Evolutionary conservation across 129 eudicot species (phyloP), one percentile per base, ranked within the genome.

Genomic region (Centella asiatica): DNA sequence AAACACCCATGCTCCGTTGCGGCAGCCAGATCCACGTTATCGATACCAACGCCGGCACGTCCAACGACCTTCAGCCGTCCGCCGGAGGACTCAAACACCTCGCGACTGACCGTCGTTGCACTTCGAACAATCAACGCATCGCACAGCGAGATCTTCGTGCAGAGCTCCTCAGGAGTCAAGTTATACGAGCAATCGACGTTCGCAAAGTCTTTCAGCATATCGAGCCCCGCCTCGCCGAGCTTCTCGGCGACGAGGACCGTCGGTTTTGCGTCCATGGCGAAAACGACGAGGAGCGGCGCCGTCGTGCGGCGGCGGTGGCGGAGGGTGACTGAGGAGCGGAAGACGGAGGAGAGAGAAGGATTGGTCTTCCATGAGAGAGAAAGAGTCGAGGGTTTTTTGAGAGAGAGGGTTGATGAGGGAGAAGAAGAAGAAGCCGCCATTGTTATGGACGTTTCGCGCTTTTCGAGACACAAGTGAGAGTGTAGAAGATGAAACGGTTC

Each of bases 11-110:
- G 99, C 66, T 93, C 99, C 5, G 99, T 93, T 26, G 99, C 96
- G 28, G 99, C 99, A 40, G 86, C 92, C 85, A 93, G 88, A 93
- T 93, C 99, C 75, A 93, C 99, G 70, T 93, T 93, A 33, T 93
- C 96, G 18, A 93, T 93, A 33, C 99, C 99, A 5, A 93, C 99
- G 23, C 99, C 99, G 18, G 99, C 99, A 6, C 96, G 69, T 33
- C 99, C 99, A 19, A 93, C 99, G 15, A 93, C 99, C 72, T 82
- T 93, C 20, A 93, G 77, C 77, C 96, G 59, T 12, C 99, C 99
- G 18, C 74, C 88, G 11, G 96, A 87, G 24, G 89, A 76, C 59
- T 93, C 99, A 44, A 93, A 93, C 68, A 87, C 92, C 80, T 88
- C 99, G 0, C 99, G 78, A 37, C 72, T 84, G 12, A 93, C 96